Percentiles rank a stretch among this genome's conserved stretches.
Conservation (phyloP, 108 stramenopile species). For the Nitzschia putrida region DNA sequence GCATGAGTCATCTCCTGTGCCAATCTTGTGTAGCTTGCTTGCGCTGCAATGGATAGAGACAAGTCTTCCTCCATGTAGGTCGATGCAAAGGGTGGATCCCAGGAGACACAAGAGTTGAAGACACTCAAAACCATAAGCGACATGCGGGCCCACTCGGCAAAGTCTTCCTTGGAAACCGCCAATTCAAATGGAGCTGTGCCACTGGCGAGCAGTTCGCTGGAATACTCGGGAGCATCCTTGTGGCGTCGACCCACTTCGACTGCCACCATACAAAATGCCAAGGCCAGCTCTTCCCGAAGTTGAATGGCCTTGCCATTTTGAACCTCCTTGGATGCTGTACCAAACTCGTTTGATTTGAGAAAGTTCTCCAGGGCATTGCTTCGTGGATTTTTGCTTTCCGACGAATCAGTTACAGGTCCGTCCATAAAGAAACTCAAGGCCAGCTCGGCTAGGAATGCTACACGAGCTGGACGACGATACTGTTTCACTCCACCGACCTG, state of each 20-base stretch:
- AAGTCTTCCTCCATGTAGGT: constrained; percentile 47
- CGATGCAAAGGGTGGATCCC: constrained; percentile 12
- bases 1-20: constrained; percentile 42
- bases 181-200: background rate
- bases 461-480: constrained; percentile 54
- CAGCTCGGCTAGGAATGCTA: constrained; percentile 59
- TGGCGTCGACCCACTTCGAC: constrained; percentile 37
- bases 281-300: constrained; percentile 41
- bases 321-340: constrained; percentile 20
- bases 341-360: constrained; percentile 20
- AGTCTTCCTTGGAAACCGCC: constrained; percentile 23
- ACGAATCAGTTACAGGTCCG: constrained; percentile 39
- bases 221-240: constrained; percentile 14
- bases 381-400: constrained; percentile 10
- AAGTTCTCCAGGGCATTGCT: constrained; percentile 24
- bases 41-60: constrained; percentile 37
- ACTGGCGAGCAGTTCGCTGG: background rate
- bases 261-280: constrained; percentile 48
- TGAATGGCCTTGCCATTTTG: constrained; percentile 7
- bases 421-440: constrained; percentile 72
- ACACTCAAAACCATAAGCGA: constrained; percentile 32
- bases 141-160: constrained; percentile 48
- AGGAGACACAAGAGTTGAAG: constrained; percentile 37
- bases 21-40: constrained; percentile 40
- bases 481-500: constrained; percentile 17